These are phyloP conservation scores for Thoreauomyces humboldtii DNA, from an alignment of 192 early-diverging fungal species.

Conservation along the genomic window DNA sequence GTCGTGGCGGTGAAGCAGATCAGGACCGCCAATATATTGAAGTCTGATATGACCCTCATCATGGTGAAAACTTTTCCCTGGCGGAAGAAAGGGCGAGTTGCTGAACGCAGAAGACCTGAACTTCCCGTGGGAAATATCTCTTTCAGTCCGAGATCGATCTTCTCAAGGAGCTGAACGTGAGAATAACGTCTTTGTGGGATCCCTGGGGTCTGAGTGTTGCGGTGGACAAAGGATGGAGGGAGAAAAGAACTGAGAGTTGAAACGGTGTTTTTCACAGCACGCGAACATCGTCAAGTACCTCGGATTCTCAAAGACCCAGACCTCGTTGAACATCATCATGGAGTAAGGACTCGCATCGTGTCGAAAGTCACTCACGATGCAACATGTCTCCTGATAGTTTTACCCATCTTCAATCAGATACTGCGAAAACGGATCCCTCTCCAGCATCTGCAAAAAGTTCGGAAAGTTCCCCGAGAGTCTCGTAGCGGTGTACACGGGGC, in stretches of 20 bases:
- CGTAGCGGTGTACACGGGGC: conserved; percentile 78
- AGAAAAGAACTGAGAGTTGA: no score
- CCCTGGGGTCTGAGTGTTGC: no score
- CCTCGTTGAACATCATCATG: conserved; percentile 47
- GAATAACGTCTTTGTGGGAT: no score
- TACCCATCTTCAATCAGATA: conserved; percentile 23
- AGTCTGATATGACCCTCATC: conserved; percentile 34
- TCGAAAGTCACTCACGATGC: no score
- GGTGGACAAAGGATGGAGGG: no score
- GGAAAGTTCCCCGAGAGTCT: conserved; percentile 88
- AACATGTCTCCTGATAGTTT: no score
- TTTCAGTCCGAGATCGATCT: conserved; percentile 48
- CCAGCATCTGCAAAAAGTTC: conserved; percentile 82
- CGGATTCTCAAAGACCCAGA: conserved; percentile 40
- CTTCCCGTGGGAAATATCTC: no score
- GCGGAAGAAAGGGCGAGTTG: neutral
- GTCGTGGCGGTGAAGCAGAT: conserved; percentile 51
- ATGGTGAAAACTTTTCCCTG: no score
- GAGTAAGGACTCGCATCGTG: conserved; percentile 24
- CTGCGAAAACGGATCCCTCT: conserved; percentile 87
- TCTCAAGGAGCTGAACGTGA: conserved; percentile 47
- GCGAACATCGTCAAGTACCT: conserved; percentile 50
- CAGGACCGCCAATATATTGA: conserved; percentile 29
- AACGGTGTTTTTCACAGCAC: no score
- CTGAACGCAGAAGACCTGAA: no score